Percentiles rank a stretch among this genome's conserved stretches.
phyloP scores from a whole-genome alignment of 2,329 filamentous ascomycete species.

The Torrubiella hemipterigena region DNA sequence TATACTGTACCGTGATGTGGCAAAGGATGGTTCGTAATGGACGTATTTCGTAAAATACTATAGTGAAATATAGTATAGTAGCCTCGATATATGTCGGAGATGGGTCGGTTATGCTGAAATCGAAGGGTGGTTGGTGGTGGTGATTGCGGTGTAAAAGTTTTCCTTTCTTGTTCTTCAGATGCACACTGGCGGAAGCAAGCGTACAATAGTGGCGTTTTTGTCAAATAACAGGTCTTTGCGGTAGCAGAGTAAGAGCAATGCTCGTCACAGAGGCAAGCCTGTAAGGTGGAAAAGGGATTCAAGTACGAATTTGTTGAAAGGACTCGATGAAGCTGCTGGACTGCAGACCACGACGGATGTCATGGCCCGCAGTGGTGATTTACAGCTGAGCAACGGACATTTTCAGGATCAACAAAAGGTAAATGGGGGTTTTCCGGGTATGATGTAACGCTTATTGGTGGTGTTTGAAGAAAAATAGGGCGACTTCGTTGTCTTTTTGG shows the following conservation, averaged over 20 bases:
- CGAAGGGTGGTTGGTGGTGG: background rate
- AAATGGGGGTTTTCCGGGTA: too few relatives aligned
- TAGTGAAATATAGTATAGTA: too few relatives aligned
- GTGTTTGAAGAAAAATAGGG: background rate
- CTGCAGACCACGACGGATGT: conserved; percentile 50
- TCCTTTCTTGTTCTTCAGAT: background rate
- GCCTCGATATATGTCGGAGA: too few relatives aligned
- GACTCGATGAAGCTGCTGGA: conserved; percentile 61
- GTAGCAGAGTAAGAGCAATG: too few relatives aligned
- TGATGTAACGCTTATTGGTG: conserved; percentile 20
- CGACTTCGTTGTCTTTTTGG: conserved; percentile 7
- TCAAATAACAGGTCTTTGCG: conserved; percentile 4
- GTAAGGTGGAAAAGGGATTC: conserved; percentile 37
- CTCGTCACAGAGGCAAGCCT: conserved; percentile 30
- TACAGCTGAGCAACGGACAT: conserved; percentile 84
- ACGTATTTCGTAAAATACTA: too few relatives aligned
- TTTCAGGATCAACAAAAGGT: conserved; percentile 63
- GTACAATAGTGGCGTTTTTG: too few relatives aligned
- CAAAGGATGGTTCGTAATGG: too few relatives aligned
- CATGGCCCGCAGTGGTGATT: conserved; percentile 68
- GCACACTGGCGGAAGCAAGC: too few relatives aligned
- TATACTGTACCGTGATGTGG: too few relatives aligned
- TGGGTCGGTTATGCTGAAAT: too few relatives aligned
- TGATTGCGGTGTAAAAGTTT: background rate
- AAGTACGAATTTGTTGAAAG: conserved; percentile 48